A percentile compares a stretch with the other conserved stretches of the same genome.
These are phyloP conservation scores for Zalerion maritima DNA, from an alignment of 495 filamentous ascomycete species.

Conservation along the genomic window DNA sequence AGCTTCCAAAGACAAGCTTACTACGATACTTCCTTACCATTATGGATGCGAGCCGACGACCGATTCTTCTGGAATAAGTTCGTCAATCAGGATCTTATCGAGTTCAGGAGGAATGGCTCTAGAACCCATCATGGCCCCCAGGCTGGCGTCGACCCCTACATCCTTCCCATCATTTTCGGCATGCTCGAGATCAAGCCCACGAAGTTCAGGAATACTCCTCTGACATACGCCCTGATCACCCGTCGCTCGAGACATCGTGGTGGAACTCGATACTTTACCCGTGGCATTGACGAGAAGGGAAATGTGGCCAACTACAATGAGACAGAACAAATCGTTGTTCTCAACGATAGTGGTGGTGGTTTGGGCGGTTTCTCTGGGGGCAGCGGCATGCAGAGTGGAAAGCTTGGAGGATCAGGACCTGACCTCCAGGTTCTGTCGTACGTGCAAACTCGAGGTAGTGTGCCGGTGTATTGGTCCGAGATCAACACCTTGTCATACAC, in stretches of 20 bases:
- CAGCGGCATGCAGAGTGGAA: conserved; percentile 56
- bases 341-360: conserved; percentile 62
- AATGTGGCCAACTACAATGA: conserved; percentile 96
- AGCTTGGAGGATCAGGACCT: conserved; percentile 38
- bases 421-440: conserved; percentile 85
- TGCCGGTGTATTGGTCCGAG: conserved; percentile 91
- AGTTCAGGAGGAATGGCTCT: conserved; percentile 47
- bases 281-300: conserved; percentile 85
- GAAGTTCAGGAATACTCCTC: conserved; percentile 59
- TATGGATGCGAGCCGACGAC: conserved; percentile 90
- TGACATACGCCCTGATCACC: conserved; percentile 80
- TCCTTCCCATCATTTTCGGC: conserved; percentile 86
- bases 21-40: conserved; percentile 46
- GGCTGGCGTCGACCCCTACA: conserved; percentile 75
- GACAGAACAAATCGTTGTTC: conserved; percentile 78
- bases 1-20: conserved; percentile 84
- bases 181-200: conserved; percentile 81
- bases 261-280: conserved; percentile 86
- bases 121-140: conserved; percentile 49
- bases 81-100: conserved; percentile 77
- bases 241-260: conserved; percentile 71
- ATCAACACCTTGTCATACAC: conserved; percentile 81
- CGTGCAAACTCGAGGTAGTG: conserved; percentile 88
- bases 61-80: conserved; percentile 98
- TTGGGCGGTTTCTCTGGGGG: conserved; percentile 71